phyloP scores from a whole-genome alignment of 352 stramenopile species.

The Globisporangium spinosum region DNA sequence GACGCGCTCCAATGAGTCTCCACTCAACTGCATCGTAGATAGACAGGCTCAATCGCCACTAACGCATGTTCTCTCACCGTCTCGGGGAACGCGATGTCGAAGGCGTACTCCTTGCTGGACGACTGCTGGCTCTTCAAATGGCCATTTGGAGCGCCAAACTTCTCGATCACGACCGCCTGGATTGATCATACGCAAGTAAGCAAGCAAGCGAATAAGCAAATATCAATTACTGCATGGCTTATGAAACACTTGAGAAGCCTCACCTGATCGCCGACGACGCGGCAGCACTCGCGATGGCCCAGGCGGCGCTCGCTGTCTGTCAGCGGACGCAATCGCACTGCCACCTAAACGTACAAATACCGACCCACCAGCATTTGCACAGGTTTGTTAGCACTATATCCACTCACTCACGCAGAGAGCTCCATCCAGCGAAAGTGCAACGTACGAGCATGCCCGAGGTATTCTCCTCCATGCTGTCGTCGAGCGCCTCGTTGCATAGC shows the following conservation, averaged over 20 bases:
- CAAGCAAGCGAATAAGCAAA: not conserved
- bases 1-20: not conserved
- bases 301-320: conserved; percentile 37
- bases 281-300: conserved; percentile 51
- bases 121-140: conserved; percentile 56
- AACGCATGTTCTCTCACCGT: conserved; percentile 15
- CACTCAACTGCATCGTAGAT: too few species aligned
- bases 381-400: not conserved
- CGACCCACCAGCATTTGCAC: not conserved
- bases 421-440: not conserved
- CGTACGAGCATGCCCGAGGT: conserved; percentile 42
- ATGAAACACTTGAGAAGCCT: not conserved
- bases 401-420: not conserved
- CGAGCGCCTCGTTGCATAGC: conserved; percentile 18
- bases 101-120: conserved; percentile 55
- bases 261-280: conserved; percentile 55
- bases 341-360: conserved; percentile 29
- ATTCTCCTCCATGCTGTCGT: conserved; percentile 34
- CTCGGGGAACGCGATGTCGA: conserved; percentile 52
- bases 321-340: conserved; percentile 46
- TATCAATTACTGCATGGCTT: not conserved
- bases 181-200: not conserved
- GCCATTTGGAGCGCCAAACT: conserved; percentile 40
- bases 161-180: conserved; percentile 61
- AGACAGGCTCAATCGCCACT: not conserved